phyloP scores from a whole-genome alignment of 2,329 filamentous ascomycete genomes.

The Alternaria viburni region DNA sequence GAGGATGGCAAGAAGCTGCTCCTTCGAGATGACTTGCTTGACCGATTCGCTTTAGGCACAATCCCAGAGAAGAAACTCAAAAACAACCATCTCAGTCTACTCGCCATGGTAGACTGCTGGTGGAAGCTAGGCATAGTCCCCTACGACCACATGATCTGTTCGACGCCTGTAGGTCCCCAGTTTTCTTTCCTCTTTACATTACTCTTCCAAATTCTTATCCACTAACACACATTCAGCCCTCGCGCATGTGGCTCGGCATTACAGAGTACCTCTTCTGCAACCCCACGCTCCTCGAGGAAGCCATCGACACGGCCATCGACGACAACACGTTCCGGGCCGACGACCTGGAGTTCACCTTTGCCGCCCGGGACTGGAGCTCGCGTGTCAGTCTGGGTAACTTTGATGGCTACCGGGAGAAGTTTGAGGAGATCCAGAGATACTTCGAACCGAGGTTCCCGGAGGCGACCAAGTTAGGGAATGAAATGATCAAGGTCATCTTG shows the following conservation, averaged over 20 bases:
- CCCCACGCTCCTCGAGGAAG: conserved; percentile 78
- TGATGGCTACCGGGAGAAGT: conserved; percentile 89
- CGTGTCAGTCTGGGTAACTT: conserved; percentile 91
- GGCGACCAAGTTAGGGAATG: conserved; percentile 85
- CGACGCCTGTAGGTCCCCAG: conserved; percentile 71
- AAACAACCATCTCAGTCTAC: conserved; percentile 91
- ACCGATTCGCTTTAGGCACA: conserved; percentile 84
- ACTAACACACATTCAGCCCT: conserved; percentile 61
- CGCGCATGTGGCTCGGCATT: conserved; percentile 96
- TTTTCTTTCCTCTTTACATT: background rate
- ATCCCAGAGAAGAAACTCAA: conserved; percentile 71
- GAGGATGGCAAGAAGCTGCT: conserved; percentile 71
- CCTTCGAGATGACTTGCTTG: conserved; percentile 79
- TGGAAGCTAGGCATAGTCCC: conserved; percentile 90
- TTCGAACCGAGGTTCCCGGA: conserved; percentile 90
- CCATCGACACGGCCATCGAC: conserved; percentile 82
- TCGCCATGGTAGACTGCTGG: conserved; percentile 99
- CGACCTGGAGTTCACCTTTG: conserved; percentile 97
- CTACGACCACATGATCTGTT: conserved; percentile 99
- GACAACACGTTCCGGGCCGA: conserved; percentile 94
- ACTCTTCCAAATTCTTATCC: background rate
- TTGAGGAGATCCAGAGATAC: conserved; percentile 87
- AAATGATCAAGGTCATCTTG: conserved; percentile 96
- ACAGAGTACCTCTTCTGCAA: conserved; percentile 95
- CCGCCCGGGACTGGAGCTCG: conserved; percentile 93